Evolutionary conservation across 1,284 basidiomycete species (phyloP).

Genomic region (Ustilago lituana): DNA sequence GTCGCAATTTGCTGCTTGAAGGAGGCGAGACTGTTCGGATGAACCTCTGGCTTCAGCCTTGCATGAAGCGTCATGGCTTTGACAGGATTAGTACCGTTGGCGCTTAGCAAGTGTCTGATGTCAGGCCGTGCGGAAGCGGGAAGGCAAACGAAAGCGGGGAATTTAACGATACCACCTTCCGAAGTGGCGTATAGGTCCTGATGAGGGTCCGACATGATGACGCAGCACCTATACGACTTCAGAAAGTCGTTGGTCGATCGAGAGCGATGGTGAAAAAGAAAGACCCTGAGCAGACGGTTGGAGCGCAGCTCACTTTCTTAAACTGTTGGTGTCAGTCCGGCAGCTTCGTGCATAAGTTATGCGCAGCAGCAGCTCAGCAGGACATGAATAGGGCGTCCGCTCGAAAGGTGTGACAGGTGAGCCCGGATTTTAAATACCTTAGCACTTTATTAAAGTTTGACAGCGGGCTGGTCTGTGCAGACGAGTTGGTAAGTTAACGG

Average conservation of each 20-base stretch:
- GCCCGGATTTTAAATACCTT: too few species aligned
- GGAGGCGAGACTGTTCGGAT: too few species aligned
- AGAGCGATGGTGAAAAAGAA: not conserved
- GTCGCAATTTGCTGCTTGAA: constrained; percentile 13
- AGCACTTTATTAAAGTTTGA: too few species aligned
- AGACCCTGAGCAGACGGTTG: not conserved
- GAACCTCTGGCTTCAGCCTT: not conserved
- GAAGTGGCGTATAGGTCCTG: not conserved
- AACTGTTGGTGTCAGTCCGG: constrained; percentile 1
- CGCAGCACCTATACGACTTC: not conserved
- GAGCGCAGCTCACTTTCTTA: not conserved
- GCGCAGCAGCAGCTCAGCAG: too few species aligned
- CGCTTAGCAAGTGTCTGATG: not conserved
- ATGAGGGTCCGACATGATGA: not conserved
- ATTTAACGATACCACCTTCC: not conserved
- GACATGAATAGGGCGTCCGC: too few species aligned
- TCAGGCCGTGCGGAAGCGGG: constrained; percentile 18
- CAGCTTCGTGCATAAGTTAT: not conserved
- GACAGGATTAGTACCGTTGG: constrained; percentile 4
- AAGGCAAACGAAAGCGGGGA: constrained; percentile 25
- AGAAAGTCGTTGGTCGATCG: not conserved
- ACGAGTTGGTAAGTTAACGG: too few species aligned
- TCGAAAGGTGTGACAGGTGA: too few species aligned
- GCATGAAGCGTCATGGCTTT: constrained; percentile 6
- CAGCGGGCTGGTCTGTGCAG: too few species aligned